Base-by-base conservation (phyloP, 805 yeast genomes). In the Wickerhamomyces ciferrii region DNA sequence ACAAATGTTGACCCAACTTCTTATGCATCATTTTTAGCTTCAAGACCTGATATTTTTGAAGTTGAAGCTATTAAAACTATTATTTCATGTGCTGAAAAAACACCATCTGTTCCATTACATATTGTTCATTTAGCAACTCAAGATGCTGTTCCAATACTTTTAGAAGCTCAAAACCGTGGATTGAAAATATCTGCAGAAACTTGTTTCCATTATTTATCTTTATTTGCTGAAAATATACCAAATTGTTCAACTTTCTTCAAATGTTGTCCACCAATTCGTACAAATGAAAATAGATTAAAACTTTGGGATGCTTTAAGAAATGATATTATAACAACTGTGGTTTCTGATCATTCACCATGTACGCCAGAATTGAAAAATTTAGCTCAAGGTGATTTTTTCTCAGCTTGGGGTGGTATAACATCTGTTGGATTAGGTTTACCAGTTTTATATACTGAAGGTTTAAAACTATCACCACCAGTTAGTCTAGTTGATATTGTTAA, bases 351-450 rank as follows among this genome's bases (percentile, higher is more conserved):
- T 66, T 87, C 96, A 4, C 98, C 97, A 2, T 91, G 98, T 67
- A 88, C 96, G 0, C 96, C 97, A 0, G 88, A 88, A 49, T 71
- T 91, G 58, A 91, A 91, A 65, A 86, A 87, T 20, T 71, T 89
- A 44, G 84, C 80, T 11, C 73, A 79, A 49, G 97, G 97, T 37
- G 96, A 91, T 61, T 91, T 91, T 62, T 80, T 91, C 55, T 77
- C 83, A 32, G 96, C 97, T 2, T 91, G 98, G 98, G 98, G 97
- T 32, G 98, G 98, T 10, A 89, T 91, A 37, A 76, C 96, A 2
- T 87, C 96, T 1, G 95, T 91, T 29, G 98, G 98, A 0, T 78
- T 92, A 37, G 97, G 97, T 0, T 72, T 91, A 41, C 87, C 96
- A 0, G 75, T 90, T 36, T 65, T 91, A 43, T 84, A 79, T 74